Evolutionary conservation across 305 asterid species (phyloP).

Genomic region (Caryopteris hybrid): DNA sequence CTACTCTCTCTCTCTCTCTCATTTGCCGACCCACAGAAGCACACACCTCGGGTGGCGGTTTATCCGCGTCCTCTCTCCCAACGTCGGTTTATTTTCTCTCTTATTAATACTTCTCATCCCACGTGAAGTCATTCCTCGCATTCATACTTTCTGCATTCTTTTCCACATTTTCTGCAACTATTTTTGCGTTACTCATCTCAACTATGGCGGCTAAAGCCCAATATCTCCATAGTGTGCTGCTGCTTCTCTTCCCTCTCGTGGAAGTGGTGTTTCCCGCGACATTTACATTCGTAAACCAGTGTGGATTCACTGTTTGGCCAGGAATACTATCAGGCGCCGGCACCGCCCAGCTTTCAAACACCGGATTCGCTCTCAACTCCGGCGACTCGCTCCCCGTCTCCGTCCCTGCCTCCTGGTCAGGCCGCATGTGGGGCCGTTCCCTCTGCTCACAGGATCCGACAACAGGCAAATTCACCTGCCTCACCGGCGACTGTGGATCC

Average conservation of each 20-base stretch:
- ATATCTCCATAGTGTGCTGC: background rate
- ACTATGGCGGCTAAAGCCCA: constrained; percentile 24
- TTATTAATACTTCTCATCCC: constrained; percentile 2
- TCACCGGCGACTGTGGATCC: constrained; percentile 71
- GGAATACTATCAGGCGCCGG: constrained; percentile 66
- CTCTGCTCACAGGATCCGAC: constrained; percentile 46
- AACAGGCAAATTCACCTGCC: constrained; percentile 55
- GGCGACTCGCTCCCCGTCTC: constrained; percentile 47
- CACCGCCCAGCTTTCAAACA: constrained; percentile 43
- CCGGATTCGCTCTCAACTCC: constrained; percentile 52
- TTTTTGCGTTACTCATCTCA: background rate
- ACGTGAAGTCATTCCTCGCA: background rate
- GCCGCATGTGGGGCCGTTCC: constrained; percentile 75
- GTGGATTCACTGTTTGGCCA: constrained; percentile 65
- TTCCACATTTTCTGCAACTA: background rate
- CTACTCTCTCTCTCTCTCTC: background rate
- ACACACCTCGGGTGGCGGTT: constrained; percentile 30
- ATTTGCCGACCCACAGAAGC: constrained; percentile 29
- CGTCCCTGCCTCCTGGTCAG: constrained; percentile 69
- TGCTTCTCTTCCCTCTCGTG: background rate
- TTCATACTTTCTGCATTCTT: background rate
- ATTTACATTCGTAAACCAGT: constrained; percentile 54
- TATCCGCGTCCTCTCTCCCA: background rate
- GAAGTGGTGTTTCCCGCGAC: constrained; percentile 36
- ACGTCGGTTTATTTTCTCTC: constrained; percentile 11